Evolutionary conservation across 495 filamentous ascomycete genomes (phyloP).

Genomic region (Articulospora tetracladia): DNA sequence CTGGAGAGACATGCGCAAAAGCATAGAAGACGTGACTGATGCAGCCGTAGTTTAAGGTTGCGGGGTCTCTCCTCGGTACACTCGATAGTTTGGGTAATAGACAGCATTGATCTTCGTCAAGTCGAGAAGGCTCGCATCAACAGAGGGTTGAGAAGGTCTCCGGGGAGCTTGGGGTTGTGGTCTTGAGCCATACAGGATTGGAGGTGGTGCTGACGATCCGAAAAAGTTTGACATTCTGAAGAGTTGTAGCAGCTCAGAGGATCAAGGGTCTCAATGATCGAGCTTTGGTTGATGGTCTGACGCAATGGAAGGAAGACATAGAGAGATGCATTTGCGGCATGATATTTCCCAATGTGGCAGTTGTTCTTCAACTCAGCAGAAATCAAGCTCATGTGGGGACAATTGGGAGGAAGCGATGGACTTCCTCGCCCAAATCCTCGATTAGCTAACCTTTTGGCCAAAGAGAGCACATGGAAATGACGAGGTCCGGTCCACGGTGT

Average conservation of each 20-base stretch:
- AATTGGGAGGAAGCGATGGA: background rate
- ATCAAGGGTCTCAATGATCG: background rate
- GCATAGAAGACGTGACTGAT: conserved; percentile 82
- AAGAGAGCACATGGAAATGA: background rate
- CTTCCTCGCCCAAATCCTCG: background rate
- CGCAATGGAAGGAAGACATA: background rate
- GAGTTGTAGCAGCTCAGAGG: background rate
- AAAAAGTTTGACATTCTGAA: conserved; percentile 14
- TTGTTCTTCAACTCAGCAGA: background rate
- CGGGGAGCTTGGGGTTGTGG: conserved; percentile 3
- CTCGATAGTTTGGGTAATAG: conserved; percentile 86
- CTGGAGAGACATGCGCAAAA: conserved; percentile 77
- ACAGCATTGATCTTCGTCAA: conserved; percentile 68
- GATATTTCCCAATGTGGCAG: conserved; percentile 1
- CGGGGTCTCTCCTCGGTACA: conserved; percentile 79
- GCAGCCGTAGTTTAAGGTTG: conserved; percentile 60
- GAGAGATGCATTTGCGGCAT: background rate
- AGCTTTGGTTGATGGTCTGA: background rate
- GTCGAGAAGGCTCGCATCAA: conserved; percentile 21
- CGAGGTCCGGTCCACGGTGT: background rate
- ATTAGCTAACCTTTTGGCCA: background rate
- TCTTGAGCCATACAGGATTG: conserved; percentile 20
- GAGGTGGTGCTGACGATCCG: conserved; percentile 12
- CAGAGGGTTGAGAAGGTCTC: conserved; percentile 19
- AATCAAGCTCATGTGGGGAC: background rate